Evolutionary conservation across 2,329 filamentous ascomycete species (phyloP), one percentile per base, ranked within the genome.

Genomic region (Diaporthe caulivora): DNA sequence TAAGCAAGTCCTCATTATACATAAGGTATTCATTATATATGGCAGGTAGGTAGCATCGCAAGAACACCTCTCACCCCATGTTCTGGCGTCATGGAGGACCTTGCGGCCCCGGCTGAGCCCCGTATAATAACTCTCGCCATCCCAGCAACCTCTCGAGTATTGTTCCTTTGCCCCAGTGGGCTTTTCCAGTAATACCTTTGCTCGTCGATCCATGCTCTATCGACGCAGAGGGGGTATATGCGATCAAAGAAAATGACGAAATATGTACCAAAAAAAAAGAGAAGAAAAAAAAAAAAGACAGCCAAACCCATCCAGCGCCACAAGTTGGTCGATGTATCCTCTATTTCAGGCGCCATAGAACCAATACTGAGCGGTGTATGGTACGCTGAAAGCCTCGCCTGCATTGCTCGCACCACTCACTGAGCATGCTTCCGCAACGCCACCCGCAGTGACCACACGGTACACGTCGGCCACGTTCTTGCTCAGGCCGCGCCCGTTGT

Each of bases 361-460:
- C 88, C 89, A 91, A 82, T 91, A 91, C 76, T 84, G 85, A n/a
- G 89, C 83, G 1, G 88, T 78, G 79, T 91, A 91, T 3, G 86
- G 84, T 34, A 89, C 86, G 80, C 88, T 91, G 13, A 75, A 72
- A n/a, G 55, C 44, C 71, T 70, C 49, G 77, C 87, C 84, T 24
- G 78, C 74, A n/a, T 40, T 47, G 72, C 86, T 84, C 10, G 77
- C 78, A 54, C 85, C 83, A n/a, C 81, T 81, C 1, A 80, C 81
- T 0, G 71, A 74, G 57, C 89, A 91, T 6, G 82, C 77, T 77
- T 86, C 80, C 1, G 85, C 79, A 75, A 75, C 80, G 29, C 89
- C 89, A 2, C 89, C 89, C 18, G 87, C 85, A 0, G 89, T 91
- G 73, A 84, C 76, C 58, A 91, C 89, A 60, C 89, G 87, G 81